Conservation (phyloP, 2,329 filamentous ascomycete species). For the Dactylonectria macrodidyma region DNA sequence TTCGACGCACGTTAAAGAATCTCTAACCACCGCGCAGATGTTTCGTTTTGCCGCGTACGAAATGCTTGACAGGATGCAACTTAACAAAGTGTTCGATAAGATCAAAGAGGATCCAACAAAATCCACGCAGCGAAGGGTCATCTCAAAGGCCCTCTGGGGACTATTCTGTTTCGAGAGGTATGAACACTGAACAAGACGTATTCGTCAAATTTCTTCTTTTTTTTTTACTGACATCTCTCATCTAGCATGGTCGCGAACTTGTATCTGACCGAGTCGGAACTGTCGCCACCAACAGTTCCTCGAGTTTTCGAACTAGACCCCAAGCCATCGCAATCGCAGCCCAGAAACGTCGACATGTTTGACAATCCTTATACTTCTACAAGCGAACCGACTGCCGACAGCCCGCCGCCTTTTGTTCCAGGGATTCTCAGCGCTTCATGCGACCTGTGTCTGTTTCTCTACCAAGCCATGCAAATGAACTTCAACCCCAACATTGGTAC, state of each 20-base stretch:
- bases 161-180: conserved; percentile 42
- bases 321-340: neutral
- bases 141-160: conserved; percentile 36
- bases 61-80: conserved; percentile 34
- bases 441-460: conserved; percentile 35
- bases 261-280: conserved; percentile 29
- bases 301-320: conserved; percentile 25
- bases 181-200: neutral
- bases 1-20: neutral
- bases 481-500: conserved; percentile 6
- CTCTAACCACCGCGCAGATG: conserved; percentile 19
- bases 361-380: conserved; percentile 16
- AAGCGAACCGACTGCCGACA: neutral
- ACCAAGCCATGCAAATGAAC: conserved; percentile 34
- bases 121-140: conserved; percentile 11
- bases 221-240: too few relatives aligned
- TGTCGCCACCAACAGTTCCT: conserved; percentile 27
- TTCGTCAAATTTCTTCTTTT: neutral
- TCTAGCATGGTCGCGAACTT: conserved; percentile 31
- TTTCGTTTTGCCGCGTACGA: conserved; percentile 43
- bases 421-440: conserved; percentile 30
- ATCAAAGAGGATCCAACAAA: conserved; percentile 20
- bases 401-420: conserved; percentile 24
- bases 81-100: conserved; percentile 22
- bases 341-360: conserved; percentile 29